Evolutionary conservation across 208 protist species (phyloP).

Genomic region (Acanthamoeba royreba): DNA sequence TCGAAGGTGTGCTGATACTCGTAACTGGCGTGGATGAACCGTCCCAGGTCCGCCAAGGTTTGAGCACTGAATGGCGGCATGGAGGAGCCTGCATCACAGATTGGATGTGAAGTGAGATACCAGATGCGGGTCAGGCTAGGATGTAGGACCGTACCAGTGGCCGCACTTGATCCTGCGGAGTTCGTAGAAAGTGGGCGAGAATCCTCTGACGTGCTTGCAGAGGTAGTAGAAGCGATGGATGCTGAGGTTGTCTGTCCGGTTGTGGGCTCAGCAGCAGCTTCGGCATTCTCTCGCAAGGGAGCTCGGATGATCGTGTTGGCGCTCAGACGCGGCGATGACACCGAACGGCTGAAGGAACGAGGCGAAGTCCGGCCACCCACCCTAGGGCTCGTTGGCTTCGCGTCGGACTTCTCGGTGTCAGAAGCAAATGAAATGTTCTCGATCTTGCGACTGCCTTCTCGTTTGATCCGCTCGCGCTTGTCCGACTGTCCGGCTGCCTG

Average conservation of each 20-base stretch:
- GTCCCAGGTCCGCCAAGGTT: not conserved
- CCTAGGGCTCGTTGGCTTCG: not conserved
- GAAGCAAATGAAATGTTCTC: not conserved
- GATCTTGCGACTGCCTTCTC: not conserved
- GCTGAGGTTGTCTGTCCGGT: too few relatives aligned
- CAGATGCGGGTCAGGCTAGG: too few relatives aligned
- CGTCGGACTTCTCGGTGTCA: not conserved
- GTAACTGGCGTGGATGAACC: not conserved
- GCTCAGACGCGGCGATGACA: not conserved
- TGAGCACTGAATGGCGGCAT: not conserved
- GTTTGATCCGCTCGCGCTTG: not conserved
- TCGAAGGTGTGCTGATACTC: slow-evolving; percentile 4
- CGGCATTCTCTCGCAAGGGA: not conserved
- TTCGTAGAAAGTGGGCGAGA: too few relatives aligned
- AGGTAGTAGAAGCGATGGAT: too few relatives aligned
- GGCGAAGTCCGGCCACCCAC: not conserved
- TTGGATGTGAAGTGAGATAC: too few relatives aligned
- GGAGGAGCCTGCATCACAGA: too few relatives aligned
- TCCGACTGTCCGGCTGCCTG: too few relatives aligned
- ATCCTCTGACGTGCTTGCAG: too few relatives aligned
- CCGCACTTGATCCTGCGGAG: too few relatives aligned
- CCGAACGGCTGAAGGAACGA: not conserved
- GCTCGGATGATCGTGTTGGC: not conserved
- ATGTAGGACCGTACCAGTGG: too few relatives aligned
- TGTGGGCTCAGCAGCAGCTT: not conserved